Evolutionary conservation across 2,329 filamentous ascomycete genomes (phyloP), one percentile per base, ranked within the genome.

Genomic region (Gnomoniopsis sp.): DNA sequence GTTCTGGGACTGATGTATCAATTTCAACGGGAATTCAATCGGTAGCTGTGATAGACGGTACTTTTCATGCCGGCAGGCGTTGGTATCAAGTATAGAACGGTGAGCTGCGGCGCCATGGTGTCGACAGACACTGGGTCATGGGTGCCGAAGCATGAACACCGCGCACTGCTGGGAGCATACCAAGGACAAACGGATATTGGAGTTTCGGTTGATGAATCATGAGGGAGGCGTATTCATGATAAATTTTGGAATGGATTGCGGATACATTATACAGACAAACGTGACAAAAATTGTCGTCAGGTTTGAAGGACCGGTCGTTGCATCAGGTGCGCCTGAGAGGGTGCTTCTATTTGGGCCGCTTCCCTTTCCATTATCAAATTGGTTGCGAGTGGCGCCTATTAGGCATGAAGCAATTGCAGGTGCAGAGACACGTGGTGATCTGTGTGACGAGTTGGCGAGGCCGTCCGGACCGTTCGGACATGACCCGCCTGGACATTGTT

Each of bases 1-100:
- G 82, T 86, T 2, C 72, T 86, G 48, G 80, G 79, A 4, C 74
- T 86, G 65, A 79, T 86, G 59, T 81, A 83, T 62, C 82, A 86
- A 66, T 77, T 86, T 59, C 81, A 82, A 65, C 80, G 85, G 68
- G 81, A 85, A 63, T 74, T 81, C 65, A 77, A 79, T 48, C 75
- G n/a, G 80, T 38, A 71, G 79, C 56, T 56, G 47, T 49, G n/a
- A 22, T 14, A 17, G 3, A 17, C 17, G 19, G 17, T n/a, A 15
- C 22, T 30, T 49, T 1, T 21, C 36, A 3, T 21, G 14, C 0
- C 6, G 12, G 19, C 36, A 30, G 36, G 55, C 46, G 38, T 51
- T 58, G 34, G 26, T 23, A 12, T 21, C 46, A 22, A 21, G 23
- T n/a, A 30, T 30, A 30, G 26, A 8, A 30, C 26, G 26, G 8